phyloP scores from a whole-genome alignment of 73 alveolate species.

The Blepharisma japonicum region DNA sequence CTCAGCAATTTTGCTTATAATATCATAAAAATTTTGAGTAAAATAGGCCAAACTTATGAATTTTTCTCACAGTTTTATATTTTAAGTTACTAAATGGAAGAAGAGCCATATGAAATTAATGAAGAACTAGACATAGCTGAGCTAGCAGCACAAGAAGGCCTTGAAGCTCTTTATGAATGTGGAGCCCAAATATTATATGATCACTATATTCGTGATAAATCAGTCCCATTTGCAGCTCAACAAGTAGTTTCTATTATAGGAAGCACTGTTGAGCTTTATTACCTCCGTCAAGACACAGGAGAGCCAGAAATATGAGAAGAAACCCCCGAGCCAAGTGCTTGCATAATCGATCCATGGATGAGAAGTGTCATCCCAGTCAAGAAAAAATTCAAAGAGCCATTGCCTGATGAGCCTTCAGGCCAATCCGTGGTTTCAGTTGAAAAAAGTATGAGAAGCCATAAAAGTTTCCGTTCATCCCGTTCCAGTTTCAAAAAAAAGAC shows the following conservation, averaged over 20 bases:
- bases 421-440: background rate
- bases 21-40: too few relatives aligned
- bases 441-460: background rate
- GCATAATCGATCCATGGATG: background rate
- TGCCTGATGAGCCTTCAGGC: background rate
- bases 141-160: too few relatives aligned
- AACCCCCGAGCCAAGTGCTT: background rate
- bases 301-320: background rate
- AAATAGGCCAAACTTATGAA: too few relatives aligned
- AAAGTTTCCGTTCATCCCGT: conserved; percentile 9
- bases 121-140: too few relatives aligned
- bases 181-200: conserved; percentile 16
- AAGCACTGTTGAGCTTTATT: background rate
- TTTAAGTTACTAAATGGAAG: too few relatives aligned
- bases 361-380: conserved; percentile 9
- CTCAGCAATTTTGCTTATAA: too few relatives aligned
- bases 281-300: background rate
- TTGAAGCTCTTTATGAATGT: too few relatives aligned
- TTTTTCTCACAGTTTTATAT: too few relatives aligned
- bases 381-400: background rate
- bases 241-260: background rate
- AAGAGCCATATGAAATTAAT: too few relatives aligned
- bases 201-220: background rate
- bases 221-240: conserved; percentile 6
- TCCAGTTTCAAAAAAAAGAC: background rate